These are phyloP conservation scores for Tubosaeta sp. DNA, from an alignment of 768 basidiomycete species.

Conservation along the genomic window DNA sequence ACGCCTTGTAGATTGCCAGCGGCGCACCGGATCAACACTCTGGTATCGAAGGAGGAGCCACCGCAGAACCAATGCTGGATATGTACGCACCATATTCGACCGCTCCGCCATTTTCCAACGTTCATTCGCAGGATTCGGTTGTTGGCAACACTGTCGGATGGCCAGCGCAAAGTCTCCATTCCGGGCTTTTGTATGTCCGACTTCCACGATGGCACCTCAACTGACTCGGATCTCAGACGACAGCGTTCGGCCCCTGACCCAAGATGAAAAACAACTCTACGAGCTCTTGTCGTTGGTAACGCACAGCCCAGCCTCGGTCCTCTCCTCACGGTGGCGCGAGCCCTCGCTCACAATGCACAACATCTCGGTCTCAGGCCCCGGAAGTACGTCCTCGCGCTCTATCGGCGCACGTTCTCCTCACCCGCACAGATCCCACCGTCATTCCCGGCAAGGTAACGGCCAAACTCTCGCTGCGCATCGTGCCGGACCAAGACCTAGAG, in stretches of 20 bases:
- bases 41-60: constrained; percentile 89
- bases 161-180: constrained; percentile 56
- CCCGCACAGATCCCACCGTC: constrained; percentile 66
- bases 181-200: constrained; percentile 74
- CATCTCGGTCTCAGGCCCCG: constrained; percentile 76
- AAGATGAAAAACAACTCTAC: constrained; percentile 66
- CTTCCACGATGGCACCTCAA: not conserved
- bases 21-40: constrained; percentile 82
- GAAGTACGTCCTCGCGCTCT: constrained; percentile 44
- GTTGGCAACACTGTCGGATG: constrained; percentile 64
- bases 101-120: not conserved
- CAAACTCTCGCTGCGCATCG: constrained; percentile 85
- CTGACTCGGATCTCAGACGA: constrained; percentile 51
- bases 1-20: constrained; percentile 54
- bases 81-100: constrained; percentile 48
- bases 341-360: constrained; percentile 89
- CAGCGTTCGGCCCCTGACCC: constrained; percentile 62
- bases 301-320: constrained; percentile 57
- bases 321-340: constrained; percentile 82
- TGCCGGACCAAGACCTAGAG: constrained; percentile 86
- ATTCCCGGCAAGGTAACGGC: constrained; percentile 85
- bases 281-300: constrained; percentile 66
- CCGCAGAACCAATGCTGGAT: constrained; percentile 88
- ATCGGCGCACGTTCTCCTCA: not conserved
- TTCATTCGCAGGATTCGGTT: constrained; percentile 59